phyloP scores from a whole-genome alignment of 2,329 filamentous ascomycete species.

The Hymenoscyphus fraxineus region DNA sequence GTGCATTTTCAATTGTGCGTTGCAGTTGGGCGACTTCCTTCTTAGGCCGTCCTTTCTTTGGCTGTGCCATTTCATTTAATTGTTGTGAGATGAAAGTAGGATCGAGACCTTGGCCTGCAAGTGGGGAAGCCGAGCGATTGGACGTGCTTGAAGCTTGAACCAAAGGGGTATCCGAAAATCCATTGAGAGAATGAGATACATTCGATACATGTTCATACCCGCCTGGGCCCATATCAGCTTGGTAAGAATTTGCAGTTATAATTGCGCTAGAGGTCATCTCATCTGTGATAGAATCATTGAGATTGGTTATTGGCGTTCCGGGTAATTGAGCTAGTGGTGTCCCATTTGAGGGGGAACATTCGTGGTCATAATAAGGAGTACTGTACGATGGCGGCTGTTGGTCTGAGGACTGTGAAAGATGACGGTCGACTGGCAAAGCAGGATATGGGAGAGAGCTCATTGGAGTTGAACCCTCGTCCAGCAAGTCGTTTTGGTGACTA shows the following conservation, averaged over 20 bases:
- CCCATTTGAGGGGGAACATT: background rate
- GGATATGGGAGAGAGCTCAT: background rate
- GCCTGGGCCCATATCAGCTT: too few species aligned
- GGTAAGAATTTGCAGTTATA: too few species aligned
- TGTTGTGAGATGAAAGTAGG: background rate
- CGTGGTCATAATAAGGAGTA: background rate
- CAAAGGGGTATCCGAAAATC: background rate
- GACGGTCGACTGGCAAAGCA: background rate
- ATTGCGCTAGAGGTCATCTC: background rate
- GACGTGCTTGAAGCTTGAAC: background rate
- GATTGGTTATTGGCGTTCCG: background rate
- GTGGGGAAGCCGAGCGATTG: background rate
- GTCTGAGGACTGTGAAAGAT: background rate
- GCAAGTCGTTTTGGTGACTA: background rate
- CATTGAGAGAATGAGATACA: background rate
- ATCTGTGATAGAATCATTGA: background rate
- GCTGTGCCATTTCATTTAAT: background rate
- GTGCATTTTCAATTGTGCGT: slow-evolving; percentile 10
- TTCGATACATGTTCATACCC: background rate
- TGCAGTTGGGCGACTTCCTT: background rate
- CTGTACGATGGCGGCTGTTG: background rate
- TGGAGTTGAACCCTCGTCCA: background rate
- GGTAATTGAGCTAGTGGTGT: background rate
- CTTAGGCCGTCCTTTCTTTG: background rate
- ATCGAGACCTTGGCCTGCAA: background rate